Base-by-base conservation (phyloP, 1,139 yeast genomes). In the Arxiozyma telluris region DNA sequence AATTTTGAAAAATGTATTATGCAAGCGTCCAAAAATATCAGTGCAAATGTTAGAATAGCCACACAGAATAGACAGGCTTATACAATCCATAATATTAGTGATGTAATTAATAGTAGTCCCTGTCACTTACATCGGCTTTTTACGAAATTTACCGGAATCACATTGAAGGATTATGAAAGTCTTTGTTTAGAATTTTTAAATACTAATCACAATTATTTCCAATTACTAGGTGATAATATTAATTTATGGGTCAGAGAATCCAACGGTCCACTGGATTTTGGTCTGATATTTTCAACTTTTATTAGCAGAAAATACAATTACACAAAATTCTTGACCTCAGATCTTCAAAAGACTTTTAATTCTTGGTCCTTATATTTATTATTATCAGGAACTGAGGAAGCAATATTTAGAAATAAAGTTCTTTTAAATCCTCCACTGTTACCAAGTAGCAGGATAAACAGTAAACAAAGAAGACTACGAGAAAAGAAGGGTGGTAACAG, bases 401-500 rank as follows among this genome's bases (percentile, higher is more conserved):
- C 41, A 17, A 25, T 45, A 15, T 45, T 45, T n/a, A 45, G 41
- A 21, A 45, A 45, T 11, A 30, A 45, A 30, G 34, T 45, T 4
- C 27, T 45, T 6, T 34, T 45, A 20, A 45, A 45, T 15, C 48
- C 48, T 17, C 48, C 48, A 34, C 38, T 34, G 22, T 20, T 45
- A 21, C 27, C 41, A 7, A 20, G 41, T 21, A 45, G 48, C 22
- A 45, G 22, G 27, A 45, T 45, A 3, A 34, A 45, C n/a, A 20
- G 18, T 25, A 45, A 45, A 45, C 41, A 45, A 25, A 30, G 20
- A 34, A 30, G 48, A 30, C 25, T 45, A 30, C 34, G 22, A 20
- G 22, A 45, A 45, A 45, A 45, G 21, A 45, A 34, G n/a, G 48
- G 48, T 20, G 48, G 48, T 9, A 45, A 45, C 41, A 45, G 48